phyloP scores from a whole-genome alignment of 1,139 yeast genomes.

The Kodamaea anthophila region DNA sequence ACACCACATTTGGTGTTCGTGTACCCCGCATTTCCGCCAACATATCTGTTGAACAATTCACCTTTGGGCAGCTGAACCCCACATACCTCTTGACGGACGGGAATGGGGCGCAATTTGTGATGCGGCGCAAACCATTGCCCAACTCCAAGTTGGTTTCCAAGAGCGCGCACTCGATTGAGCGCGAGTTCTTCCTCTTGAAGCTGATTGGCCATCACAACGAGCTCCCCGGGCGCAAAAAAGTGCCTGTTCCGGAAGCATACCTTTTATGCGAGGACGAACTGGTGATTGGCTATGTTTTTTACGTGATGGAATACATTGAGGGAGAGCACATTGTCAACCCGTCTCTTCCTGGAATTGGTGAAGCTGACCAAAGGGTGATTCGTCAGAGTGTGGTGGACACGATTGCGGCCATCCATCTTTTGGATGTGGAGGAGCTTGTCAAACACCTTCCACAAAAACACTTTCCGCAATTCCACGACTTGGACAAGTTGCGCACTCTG shows the following conservation, averaged over 20 bases:
- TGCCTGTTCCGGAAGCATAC: constrained; percentile 46
- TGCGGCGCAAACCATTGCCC: constrained; percentile 58
- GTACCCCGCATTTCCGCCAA: constrained; percentile 9
- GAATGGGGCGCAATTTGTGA: constrained; percentile 39
- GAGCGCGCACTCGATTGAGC: constrained; percentile 61
- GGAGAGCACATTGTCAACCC: constrained; percentile 60
- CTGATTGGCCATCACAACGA: constrained; percentile 36
- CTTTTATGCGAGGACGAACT: constrained; percentile 49
- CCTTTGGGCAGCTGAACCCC: constrained; percentile 65
- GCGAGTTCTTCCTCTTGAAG: constrained; percentile 52
- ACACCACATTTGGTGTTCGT: constrained; percentile 11
- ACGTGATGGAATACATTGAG: constrained; percentile 54
- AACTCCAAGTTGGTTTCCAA: constrained; percentile 47
- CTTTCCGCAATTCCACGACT: constrained; percentile 40
- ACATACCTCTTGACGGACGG: constrained; percentile 48
- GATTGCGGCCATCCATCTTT: constrained; percentile 45
- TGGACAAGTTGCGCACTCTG: constrained; percentile 17
- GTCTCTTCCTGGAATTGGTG: constrained; percentile 33
- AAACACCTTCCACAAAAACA: constrained; percentile 38
- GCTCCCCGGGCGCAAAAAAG: constrained; percentile 18
- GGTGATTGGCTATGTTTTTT: constrained; percentile 46
- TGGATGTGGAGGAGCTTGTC: constrained; percentile 43
- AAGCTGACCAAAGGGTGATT: constrained; percentile 19
- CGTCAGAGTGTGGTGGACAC: constrained; percentile 53
- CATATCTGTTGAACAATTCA: constrained; percentile 42